Percentiles rank a stretch among this genome's conserved stretches.
Conservation (phyloP, 345 rosid genomes). For the Clausena lansium region DNA sequence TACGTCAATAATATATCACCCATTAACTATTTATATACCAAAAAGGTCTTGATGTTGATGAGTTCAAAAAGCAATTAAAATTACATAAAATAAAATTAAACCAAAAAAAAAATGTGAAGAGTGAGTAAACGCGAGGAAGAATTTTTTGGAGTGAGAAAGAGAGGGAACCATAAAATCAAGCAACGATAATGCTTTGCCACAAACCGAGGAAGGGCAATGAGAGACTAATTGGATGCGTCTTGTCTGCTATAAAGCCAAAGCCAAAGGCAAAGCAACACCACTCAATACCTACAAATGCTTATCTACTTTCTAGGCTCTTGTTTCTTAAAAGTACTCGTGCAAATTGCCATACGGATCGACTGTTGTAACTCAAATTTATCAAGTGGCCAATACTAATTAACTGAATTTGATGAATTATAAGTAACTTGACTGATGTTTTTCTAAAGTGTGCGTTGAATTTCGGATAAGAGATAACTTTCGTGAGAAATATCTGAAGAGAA, state of each 20-base stretch:
- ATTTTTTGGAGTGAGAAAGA: background rate
- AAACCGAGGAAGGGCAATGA: conserved; percentile 18
- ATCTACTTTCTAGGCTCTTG: conserved; percentile 12
- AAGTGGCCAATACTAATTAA: no score
- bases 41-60: conserved; percentile 32
- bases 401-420: no score
- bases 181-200: conserved; percentile 19
- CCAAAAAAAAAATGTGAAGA: background rate
- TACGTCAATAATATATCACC: conserved; percentile 8
- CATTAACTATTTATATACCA: background rate
- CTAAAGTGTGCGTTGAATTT: no score
- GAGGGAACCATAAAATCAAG: background rate
- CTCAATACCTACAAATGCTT: conserved; percentile 19
- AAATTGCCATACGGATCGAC: no score
- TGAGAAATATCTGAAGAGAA: no score
- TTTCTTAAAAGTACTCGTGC: background rate
- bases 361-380: no score
- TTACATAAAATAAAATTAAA: background rate
- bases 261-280: conserved; percentile 16
- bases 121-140: background rate
- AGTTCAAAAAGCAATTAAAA: background rate
- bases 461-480: no score
- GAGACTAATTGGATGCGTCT: conserved; percentile 19
- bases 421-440: no score
- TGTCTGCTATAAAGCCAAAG: conserved; percentile 31